Base-by-base conservation (phyloP, 2,329 filamentous ascomycete genomes). In the Colletotrichum melonis region DNA sequence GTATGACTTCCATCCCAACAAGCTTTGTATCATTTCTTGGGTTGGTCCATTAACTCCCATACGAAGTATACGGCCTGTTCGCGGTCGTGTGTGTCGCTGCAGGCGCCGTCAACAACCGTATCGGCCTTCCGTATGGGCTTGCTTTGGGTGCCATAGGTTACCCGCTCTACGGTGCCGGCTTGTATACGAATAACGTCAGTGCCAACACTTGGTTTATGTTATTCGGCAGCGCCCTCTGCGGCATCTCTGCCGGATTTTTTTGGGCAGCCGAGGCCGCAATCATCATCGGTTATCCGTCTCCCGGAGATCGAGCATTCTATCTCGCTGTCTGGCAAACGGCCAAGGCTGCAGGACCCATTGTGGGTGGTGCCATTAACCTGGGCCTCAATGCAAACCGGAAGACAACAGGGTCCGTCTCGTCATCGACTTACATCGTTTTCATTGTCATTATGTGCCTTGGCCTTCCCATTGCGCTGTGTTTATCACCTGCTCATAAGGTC, bases 351-450 rank as follows among this genome's bases (percentile, higher is more conserved):
- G 66, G 66, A 12, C 66, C 66, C 12, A 69, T 92, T 12, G 79
- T 93, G 0, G 92, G 92, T 1, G 92, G 92, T 6, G 90, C 91
- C 0, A 90, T 94, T 76, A 93, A 92, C 60, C 80, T 94, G 1
- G 90, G 90, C 0, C 81, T 93, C 8, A 93, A 93, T 75, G 85
- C 84, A 0, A 78, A 90, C 62, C 82, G 86, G 0, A 84, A 86
- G 67, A 78, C 86, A 42, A 88, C 87, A 0, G 92, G 91, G 0
- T 88, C 89, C 57, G 90, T 93, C 0, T 91, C 89, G 0, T 93
- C 92, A 74, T 87, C 87, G 0, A 91, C 93, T 0, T 93, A 90
- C 76, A 81, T 92, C 9, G 82, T 92, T 8, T 94, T 94, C 77
- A 92, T 94, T 68, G 90, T 88, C 0, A 80, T 94, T 0, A 92